These are phyloP conservation scores for Friedmanniomyces simplex DNA, from an alignment of 495 filamentous ascomycete species.

Conservation along the genomic window DNA sequence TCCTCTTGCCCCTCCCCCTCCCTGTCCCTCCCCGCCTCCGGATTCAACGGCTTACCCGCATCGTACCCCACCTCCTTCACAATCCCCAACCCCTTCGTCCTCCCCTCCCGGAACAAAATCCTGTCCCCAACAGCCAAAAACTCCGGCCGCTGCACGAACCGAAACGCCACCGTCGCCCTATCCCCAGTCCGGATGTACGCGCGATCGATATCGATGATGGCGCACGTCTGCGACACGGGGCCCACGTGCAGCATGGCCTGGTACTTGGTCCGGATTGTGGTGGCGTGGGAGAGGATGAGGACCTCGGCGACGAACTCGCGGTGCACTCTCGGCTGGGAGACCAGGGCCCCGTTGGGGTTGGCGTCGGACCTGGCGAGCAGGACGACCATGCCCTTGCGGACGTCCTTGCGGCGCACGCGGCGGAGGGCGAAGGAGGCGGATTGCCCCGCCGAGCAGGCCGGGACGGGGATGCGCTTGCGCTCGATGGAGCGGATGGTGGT, in stretches of 20 bases:
- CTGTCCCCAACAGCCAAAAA: constrained; percentile 82
- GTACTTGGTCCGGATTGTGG: constrained; percentile 96
- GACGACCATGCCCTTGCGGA: constrained; percentile 97
- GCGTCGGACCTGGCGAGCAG: constrained; percentile 64
- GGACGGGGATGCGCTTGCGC: constrained; percentile 84
- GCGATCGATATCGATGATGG: constrained; percentile 97
- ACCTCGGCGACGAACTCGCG: constrained; percentile 94
- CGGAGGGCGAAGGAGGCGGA: constrained; percentile 86
- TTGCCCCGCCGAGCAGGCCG: constrained; percentile 82
- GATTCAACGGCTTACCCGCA: constrained; percentile 45
- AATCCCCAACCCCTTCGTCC: constrained; percentile 91
- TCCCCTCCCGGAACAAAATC: constrained; percentile 84
- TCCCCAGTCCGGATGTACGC: constrained; percentile 91
- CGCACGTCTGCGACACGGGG: constrained; percentile 87
- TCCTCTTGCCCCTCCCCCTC: constrained; percentile 29
- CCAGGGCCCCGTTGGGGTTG: constrained; percentile 15
- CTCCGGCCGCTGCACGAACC: constrained; percentile 92
- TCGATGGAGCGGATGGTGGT: constrained; percentile 91
- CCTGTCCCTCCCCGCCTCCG: constrained; percentile 19
- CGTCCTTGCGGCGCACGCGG: constrained; percentile 77
- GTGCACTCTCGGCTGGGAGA: constrained; percentile 58
- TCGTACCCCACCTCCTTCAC: constrained; percentile 91
- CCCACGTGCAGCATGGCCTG: constrained; percentile 98
- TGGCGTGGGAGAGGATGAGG: constrained; percentile 88
- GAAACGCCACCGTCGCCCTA: constrained; percentile 81